phyloP scores from a whole-genome alignment of 257 asterid species.

The Solanum sitiens region DNA sequence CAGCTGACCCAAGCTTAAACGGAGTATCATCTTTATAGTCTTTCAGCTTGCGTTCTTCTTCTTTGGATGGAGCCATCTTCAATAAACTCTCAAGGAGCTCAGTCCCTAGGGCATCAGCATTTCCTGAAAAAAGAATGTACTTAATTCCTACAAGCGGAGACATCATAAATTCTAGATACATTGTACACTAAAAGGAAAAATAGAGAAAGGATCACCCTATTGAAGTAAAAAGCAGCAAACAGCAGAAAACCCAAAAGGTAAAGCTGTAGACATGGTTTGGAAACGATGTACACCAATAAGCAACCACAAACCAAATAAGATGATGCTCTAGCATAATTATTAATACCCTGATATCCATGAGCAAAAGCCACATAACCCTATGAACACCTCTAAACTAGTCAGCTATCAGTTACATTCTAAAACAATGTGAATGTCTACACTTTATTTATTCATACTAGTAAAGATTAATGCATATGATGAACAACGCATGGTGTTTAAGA shows the following conservation, averaged over 20 bases:
- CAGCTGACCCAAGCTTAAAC: slow-evolving; percentile 77
- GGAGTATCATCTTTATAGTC: slow-evolving; percentile 67
- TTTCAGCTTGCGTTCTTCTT: slow-evolving; percentile 78
- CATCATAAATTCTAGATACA: not conserved
- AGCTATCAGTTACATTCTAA: not conserved
- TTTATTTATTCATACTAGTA: not conserved
- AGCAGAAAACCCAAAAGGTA: not conserved
- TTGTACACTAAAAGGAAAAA: not conserved
- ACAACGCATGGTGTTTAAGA: not conserved
- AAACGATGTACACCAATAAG: not conserved
- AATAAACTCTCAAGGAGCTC: slow-evolving; percentile 86
- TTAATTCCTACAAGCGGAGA: not conserved
- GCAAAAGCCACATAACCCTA: not conserved
- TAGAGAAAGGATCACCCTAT: not conserved
- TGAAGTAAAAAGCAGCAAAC: not conserved
- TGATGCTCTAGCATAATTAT: not conserved
- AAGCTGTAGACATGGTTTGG: not conserved
- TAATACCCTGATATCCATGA: not conserved
- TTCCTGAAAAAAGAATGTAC: slow-evolving; percentile 42
- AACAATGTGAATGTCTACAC: not conserved
- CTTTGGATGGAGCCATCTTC: slow-evolving; percentile 95
- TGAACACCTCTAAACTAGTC: not conserved
- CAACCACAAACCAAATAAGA: not conserved
- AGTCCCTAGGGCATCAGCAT: slow-evolving; percentile 60
- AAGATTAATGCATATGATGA: not conserved